Percentiles rank a stretch among this genome's conserved stretches.
Evolutionary conservation across 2,329 filamentous ascomycete genomes (phyloP).

Genomic region (Daldinia sp.): DNA sequence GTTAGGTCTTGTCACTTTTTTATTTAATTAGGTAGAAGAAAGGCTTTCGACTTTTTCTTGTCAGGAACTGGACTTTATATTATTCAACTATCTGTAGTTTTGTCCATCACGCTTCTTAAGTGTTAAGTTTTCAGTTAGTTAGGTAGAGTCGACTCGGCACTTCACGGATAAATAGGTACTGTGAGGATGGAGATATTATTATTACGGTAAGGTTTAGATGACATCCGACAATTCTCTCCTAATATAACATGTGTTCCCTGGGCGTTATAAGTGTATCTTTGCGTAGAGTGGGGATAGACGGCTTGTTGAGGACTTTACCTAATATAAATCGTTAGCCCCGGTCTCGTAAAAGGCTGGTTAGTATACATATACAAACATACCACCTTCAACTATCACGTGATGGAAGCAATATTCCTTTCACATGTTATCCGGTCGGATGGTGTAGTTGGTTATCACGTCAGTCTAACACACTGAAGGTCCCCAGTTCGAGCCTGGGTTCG

Average conservation of each 20-base stretch:
- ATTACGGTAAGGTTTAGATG: neutral
- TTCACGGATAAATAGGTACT: neutral
- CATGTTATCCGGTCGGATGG: slow-evolving; percentile 48
- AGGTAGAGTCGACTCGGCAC: neutral
- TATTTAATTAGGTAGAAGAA: neutral
- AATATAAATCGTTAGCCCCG: neutral
- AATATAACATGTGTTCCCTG: no score
- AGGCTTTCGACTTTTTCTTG: neutral
- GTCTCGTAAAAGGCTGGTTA: neutral
- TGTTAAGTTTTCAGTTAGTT: neutral
- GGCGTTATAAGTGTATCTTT: neutral
- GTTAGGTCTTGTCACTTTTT: no score
- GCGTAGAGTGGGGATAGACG: neutral
- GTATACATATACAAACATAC: neutral
- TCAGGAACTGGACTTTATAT: no score
- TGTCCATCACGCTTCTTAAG: neutral
- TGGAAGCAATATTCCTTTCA: neutral
- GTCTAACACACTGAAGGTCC: slow-evolving; percentile 60
- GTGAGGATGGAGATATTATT: neutral
- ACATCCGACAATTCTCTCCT: neutral
- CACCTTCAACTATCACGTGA: neutral
- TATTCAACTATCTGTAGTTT: neutral
- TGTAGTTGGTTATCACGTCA: slow-evolving; percentile 63
- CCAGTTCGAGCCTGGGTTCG: slow-evolving; percentile 53
- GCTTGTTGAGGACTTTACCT: neutral